Evolutionary conservation across 495 filamentous ascomycete species (phyloP).

Genomic region (Penicillium chermesinum): DNA sequence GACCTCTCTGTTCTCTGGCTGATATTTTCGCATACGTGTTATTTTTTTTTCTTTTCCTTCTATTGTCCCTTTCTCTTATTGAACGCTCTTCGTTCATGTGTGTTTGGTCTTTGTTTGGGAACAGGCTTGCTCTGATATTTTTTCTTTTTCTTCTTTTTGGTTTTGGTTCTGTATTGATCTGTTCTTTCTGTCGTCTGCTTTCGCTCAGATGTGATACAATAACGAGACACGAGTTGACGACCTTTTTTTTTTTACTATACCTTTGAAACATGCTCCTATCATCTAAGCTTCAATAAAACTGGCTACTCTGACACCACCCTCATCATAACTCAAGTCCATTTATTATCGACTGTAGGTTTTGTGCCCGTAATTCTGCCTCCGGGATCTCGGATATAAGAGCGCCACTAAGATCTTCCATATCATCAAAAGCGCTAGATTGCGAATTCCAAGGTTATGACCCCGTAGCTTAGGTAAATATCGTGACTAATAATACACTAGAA

Average conservation of each 20-base stretch:
- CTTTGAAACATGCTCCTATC: conserved; percentile 2
- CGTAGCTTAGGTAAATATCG: too few relatives aligned
- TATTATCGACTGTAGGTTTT: too few relatives aligned
- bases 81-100: neutral
- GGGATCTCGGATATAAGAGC: too few relatives aligned
- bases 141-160: conserved; percentile 3
- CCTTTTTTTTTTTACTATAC: conserved; percentile 10
- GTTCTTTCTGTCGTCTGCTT: conserved; percentile 9
- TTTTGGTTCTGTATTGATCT: conserved; percentile 25
- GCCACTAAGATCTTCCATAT: too few relatives aligned
- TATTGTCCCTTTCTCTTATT: conserved; percentile 2
- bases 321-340: too few relatives aligned
- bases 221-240: conserved; percentile 30
- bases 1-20: neutral
- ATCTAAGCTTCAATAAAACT: too few relatives aligned
- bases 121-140: neutral
- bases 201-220: conserved; percentile 14
- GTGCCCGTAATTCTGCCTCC: too few relatives aligned
- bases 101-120: neutral
- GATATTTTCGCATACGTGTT: neutral
- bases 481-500: neutral
- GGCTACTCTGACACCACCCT: too few relatives aligned
- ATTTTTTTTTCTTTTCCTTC: neutral
- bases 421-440: too few relatives aligned
- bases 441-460: too few relatives aligned